Percentiles rank a stretch among this genome's conserved stretches.
Evolutionary conservation across 306 rosid species (phyloP).

Genomic region (Malus sieversii): DNA sequence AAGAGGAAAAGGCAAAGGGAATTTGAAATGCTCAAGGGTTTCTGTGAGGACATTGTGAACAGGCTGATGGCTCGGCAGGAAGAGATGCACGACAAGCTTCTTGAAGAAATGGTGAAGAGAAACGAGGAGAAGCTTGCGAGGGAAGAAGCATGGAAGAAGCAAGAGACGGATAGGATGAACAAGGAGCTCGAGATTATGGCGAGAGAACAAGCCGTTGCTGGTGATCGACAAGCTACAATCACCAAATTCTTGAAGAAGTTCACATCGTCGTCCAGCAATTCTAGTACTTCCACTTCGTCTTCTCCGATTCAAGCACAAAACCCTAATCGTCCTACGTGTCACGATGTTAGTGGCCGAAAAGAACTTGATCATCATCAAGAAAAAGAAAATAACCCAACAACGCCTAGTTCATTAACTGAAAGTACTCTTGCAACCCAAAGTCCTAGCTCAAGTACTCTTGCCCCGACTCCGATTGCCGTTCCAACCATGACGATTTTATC

Average conservation of each 20-base stretch:
- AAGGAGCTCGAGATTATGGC: conserved; percentile 69
- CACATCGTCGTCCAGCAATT: conserved; percentile 16
- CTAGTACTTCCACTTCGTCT: conserved; percentile 7
- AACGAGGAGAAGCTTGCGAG: conserved; percentile 56
- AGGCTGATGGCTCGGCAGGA: conserved; percentile 76
- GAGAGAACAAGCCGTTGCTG: conserved; percentile 52
- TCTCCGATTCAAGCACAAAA: conserved; percentile 12
- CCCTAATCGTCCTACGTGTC: conserved; percentile 24
- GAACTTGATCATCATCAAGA: not conserved
- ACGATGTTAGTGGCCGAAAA: not conserved
- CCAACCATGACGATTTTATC: conserved; percentile 12
- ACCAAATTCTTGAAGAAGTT: conserved; percentile 57
- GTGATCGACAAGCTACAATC: conserved; percentile 57
- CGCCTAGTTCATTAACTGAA: conserved; percentile 5
- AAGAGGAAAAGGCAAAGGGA: conserved; percentile 43
- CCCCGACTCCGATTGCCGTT: not conserved
- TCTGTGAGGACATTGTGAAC: conserved; percentile 61
- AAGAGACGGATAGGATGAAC: conserved; percentile 65
- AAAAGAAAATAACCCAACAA: not conserved
- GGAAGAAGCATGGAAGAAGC: conserved; percentile 79
- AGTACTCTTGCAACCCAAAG: conserved; percentile 19
- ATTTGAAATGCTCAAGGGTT: conserved; percentile 58
- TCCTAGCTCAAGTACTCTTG: conserved; percentile 34
- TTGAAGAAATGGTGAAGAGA: conserved; percentile 65
- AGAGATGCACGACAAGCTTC: conserved; percentile 57